phyloP scores from a whole-genome alignment of 371 early-diverging fungal species.

The Lichtheimia ramosa region DNA sequence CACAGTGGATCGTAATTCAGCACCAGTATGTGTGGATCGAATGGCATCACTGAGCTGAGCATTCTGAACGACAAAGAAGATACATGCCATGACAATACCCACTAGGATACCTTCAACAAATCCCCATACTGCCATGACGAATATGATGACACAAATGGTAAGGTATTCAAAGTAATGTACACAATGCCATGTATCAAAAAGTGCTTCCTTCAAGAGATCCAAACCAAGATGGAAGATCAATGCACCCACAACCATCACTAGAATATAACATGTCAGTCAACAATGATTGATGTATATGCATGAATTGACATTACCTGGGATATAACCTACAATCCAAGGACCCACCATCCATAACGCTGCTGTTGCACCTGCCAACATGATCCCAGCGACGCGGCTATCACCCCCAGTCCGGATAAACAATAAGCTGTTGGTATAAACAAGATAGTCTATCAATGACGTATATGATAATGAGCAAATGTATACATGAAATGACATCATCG shows the following conservation, averaged over 20 bases:
- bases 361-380: slow-evolving; percentile 82
- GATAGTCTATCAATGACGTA: slow-evolving; percentile 56
- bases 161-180: slow-evolving; percentile 87
- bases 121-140: slow-evolving; percentile 84
- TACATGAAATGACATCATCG: not conserved
- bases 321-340: slow-evolving; percentile 84
- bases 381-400: slow-evolving; percentile 80
- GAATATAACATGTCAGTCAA: too few species aligned
- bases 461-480: not conserved
- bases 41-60: slow-evolving; percentile 73
- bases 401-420: slow-evolving; percentile 93
- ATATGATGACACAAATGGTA: slow-evolving; percentile 83
- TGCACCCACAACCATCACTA: slow-evolving; percentile 85
- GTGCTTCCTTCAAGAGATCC: slow-evolving; percentile 88
- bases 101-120: slow-evolving; percentile 94
- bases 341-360: slow-evolving; percentile 80
- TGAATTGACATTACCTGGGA: slow-evolving; percentile 51
- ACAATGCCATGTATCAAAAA: slow-evolving; percentile 82
- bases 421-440: slow-evolving; percentile 89
- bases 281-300: too few species aligned
- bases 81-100: slow-evolving; percentile 89
- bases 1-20: slow-evolving; percentile 83
- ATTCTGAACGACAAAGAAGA: slow-evolving; percentile 92
- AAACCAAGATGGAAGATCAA: slow-evolving; percentile 94
- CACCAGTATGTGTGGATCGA: slow-evolving; percentile 77